Base-by-base conservation (phyloP, 129 eudicot genomes). In the Arctium minus region DNA sequence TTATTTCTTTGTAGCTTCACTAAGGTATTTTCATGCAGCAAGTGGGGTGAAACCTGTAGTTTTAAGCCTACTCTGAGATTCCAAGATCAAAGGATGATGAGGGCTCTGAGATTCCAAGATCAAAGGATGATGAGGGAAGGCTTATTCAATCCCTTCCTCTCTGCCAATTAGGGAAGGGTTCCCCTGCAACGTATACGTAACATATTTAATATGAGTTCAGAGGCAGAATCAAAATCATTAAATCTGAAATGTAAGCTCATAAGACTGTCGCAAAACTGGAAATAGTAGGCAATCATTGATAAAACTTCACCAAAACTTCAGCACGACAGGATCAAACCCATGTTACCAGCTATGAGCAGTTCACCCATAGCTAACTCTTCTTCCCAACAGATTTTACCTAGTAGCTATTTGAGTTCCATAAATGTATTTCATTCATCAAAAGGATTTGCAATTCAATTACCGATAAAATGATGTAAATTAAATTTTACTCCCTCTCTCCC, bases 191-290 rank as follows among this genome's bases (percentile, higher is more conserved):
- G 72, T 22, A 22, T 22, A 22, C 27, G 27, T 69, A 74, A 85
- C 85, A 93, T 79, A 74, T 96, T 92, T 11, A 56, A 42, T 77
- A 96, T 68, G 73, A 93, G 94, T 62, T 79, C 70, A 53, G 80
- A 82, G 35, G 92, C 96, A 71, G 94, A 85, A 88, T 93, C 97
- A 18, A 91, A 39, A 79, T 96, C 99, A 48, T 85, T 74, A 85
- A 90, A 89, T 72, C 82, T 90, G 56, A 90, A 91, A 84, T 96
- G 97, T 85, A 93, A 88, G 84, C 92, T 85, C 85, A 89, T 79
- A 1, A 93, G 85, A 77, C 80, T 82, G 60, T 91, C 92, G 40
- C 88, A 96, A 65, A 93, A 91, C 60, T 85, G 91, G 76, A 78
- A 84, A 85, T 89, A 91, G 64, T 89, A 50, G 6, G 64, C 64